Base-by-base conservation (phyloP, 2,329 filamentous ascomycete genomes). In the Calonectria multiphialidica region DNA sequence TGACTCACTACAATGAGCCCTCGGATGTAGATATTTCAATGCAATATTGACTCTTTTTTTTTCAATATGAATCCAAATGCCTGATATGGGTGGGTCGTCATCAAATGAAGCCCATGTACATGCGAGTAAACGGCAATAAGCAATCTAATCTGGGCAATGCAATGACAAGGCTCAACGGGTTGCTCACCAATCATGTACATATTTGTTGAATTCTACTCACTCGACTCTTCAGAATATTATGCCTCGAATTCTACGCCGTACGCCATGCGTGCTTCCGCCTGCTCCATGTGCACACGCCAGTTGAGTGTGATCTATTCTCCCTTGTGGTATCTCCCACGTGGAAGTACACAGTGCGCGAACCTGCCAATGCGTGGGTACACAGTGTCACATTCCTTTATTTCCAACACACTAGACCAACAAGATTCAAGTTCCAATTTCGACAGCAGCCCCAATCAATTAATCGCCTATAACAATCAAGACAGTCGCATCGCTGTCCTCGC, bases 401-500 rank as follows among this genome's bases (percentile, higher is more conserved):
- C 57, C 50, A 64, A 77, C 70, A 71, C 75, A 75, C 70, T 77
- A 71, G 40, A 45, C 47, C 28, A 47, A 74, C 28, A 47, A 74
- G 44, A 72, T 53, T 61, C 37, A 59, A 47, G 64, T 55, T 66
- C 57, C 66, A 74, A 70, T 75, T 62, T 63, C 59, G 62, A 44
- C 75, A 61, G 40, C 75, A 71, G 68, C 61, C 33, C 61, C 53
- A 66, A 33, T 42, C 23, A 42, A 61, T 61, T 55, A 66, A 50
- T 70, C 42, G 68, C n/a, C 25, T 49, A n/a, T 61, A 40, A 18
- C 49, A 18, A 65, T n/a, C 65, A 69, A 33, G 63, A 50, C 35
- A 57, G 40, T 23, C 68, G 45, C 63, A 53, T 49, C 47, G 25
- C 45, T 45, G 23, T 40, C 50, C 33, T 33, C 28, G 23, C 21